Percentiles rank a stretch among this genome's conserved stretches.
Conservation (phyloP, 108 stramenopile genomes). For the Cyclostephanos invisitatus region DNA sequence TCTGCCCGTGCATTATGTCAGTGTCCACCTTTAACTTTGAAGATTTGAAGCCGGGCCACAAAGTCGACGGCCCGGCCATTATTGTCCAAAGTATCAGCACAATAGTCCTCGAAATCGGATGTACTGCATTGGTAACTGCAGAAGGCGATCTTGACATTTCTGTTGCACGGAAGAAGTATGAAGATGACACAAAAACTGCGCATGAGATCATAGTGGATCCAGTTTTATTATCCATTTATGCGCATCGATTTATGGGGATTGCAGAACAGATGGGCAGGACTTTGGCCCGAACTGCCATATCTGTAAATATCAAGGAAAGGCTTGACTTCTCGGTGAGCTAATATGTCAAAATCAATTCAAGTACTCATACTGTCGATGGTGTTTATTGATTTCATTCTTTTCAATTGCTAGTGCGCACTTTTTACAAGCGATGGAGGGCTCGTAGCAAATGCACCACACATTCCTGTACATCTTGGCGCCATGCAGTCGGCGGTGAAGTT, state of each 20-base stretch:
- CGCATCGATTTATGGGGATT: slow-evolving; percentile 99
- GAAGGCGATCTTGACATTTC: slow-evolving; percentile 93
- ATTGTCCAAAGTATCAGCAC: slow-evolving; percentile 94
- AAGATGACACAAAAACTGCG: slow-evolving; percentile 25
- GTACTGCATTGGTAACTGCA: slow-evolving; percentile 81
- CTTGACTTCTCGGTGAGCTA: slow-evolving; percentile 84
- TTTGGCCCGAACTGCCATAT: slow-evolving; percentile 91
- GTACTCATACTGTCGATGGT: background rate
- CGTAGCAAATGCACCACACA: slow-evolving; percentile 98
- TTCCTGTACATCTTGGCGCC: slow-evolving; percentile 98
- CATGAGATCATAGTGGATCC: slow-evolving; percentile 79
- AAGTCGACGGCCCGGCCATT: slow-evolving; percentile 89
- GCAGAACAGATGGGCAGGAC: slow-evolving; percentile 99
- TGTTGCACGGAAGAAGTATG: slow-evolving; percentile 43
- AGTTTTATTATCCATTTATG: slow-evolving; percentile 90
- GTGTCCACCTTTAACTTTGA: slow-evolving; percentile 90
- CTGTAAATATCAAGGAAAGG: slow-evolving; percentile 99
- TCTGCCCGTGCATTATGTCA: slow-evolving; percentile 19
- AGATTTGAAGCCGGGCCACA: slow-evolving; percentile 77
- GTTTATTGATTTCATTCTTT: background rate
- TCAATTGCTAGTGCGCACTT: slow-evolving; percentile 74
- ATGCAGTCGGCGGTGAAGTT: slow-evolving; percentile 94
- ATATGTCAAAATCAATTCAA: background rate
- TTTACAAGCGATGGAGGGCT: slow-evolving; percentile 94
- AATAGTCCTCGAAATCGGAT: slow-evolving; percentile 93